A percentile compares a stretch with the other conserved stretches of the same genome.
These are phyloP conservation scores for Metschnikowia koreensis DNA, from an alignment of 805 yeast genomes.

Conservation along the genomic window DNA sequence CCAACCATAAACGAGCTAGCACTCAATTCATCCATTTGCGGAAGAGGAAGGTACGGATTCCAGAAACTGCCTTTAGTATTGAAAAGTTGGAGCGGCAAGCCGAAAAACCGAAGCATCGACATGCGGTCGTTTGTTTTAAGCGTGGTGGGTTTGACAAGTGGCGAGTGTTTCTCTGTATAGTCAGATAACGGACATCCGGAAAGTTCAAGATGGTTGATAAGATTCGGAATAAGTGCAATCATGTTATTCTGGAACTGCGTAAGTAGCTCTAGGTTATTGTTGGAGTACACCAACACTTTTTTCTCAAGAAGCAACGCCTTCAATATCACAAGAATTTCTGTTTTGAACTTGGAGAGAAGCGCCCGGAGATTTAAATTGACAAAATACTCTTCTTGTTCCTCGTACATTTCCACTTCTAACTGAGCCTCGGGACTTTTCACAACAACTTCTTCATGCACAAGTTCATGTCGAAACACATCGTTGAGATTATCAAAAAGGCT, in stretches of 20 bases:
- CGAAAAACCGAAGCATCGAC: conserved; percentile 76
- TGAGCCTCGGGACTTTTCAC: conserved; percentile 12
- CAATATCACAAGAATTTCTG: conserved; percentile 60
- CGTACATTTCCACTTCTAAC: conserved; percentile 21
- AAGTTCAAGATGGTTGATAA: conserved; percentile 68
- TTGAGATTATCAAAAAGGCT: conserved; percentile 67
- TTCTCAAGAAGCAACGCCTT: conserved; percentile 79
- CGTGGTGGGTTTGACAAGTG: conserved; percentile 58
- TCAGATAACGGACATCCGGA: conserved; percentile 75
- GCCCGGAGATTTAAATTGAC: conserved; percentile 73
- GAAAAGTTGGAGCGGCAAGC: conserved; percentile 83
- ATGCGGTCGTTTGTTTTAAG: conserved; percentile 74
- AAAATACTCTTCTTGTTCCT: conserved; percentile 39
- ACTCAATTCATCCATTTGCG: conserved; percentile 76
- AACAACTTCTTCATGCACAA: not conserved
- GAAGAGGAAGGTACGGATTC: conserved; percentile 92
- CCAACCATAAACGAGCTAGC: conserved; percentile 75
- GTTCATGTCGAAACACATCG: conserved; percentile 22
- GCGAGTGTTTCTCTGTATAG: conserved; percentile 46
- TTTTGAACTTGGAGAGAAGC: conserved; percentile 56
- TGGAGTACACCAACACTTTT: conserved; percentile 70
- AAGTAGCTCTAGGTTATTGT: conserved; percentile 69
- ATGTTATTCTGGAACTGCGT: conserved; percentile 83
- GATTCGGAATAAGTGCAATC: conserved; percentile 78
- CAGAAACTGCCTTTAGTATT: conserved; percentile 80